phyloP scores from a whole-genome alignment of 139 green algal species.

The Chlamydomonas sp. region DNA sequence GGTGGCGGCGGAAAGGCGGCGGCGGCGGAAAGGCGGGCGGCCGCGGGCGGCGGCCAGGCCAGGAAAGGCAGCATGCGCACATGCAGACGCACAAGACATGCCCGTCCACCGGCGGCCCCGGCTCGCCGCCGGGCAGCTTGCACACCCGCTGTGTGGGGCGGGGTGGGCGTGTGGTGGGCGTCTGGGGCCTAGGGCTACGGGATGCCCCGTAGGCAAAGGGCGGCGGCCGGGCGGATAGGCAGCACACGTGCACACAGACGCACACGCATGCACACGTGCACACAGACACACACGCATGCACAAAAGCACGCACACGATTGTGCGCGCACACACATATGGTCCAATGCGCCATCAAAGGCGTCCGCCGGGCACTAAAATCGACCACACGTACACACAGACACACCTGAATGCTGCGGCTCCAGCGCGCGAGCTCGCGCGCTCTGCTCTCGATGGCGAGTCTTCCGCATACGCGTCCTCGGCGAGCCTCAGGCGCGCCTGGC shows the following conservation, averaged over 20 bases:
- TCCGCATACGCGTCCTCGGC: conserved; percentile 23
- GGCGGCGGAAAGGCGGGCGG: background rate
- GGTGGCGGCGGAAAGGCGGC: background rate
- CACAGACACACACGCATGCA: too few relatives aligned
- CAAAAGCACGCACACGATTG: too few relatives aligned
- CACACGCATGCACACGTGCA: too few relatives aligned
- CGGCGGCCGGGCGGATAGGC: background rate
- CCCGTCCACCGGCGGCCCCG: conserved; percentile 54
- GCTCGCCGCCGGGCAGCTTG: conserved; percentile 28
- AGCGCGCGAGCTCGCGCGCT: background rate
- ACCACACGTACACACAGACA: too few relatives aligned
- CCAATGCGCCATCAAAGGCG: too few relatives aligned
- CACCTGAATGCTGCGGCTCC: background rate
- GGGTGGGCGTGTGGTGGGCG: too few relatives aligned
- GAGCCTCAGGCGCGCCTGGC: conserved; percentile 29
- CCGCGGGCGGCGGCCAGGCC: background rate
- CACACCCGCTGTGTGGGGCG: background rate
- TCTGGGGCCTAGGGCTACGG: background rate
- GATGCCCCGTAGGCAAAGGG: background rate
- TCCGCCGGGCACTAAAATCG: too few relatives aligned
- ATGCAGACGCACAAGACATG: background rate
- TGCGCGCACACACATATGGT: too few relatives aligned
- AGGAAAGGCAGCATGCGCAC: background rate
- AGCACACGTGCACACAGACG: too few relatives aligned
- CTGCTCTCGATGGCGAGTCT: background rate